Conservation (phyloP, 768 basidiomycete genomes). For the Pulveroboletus frians region DNA sequence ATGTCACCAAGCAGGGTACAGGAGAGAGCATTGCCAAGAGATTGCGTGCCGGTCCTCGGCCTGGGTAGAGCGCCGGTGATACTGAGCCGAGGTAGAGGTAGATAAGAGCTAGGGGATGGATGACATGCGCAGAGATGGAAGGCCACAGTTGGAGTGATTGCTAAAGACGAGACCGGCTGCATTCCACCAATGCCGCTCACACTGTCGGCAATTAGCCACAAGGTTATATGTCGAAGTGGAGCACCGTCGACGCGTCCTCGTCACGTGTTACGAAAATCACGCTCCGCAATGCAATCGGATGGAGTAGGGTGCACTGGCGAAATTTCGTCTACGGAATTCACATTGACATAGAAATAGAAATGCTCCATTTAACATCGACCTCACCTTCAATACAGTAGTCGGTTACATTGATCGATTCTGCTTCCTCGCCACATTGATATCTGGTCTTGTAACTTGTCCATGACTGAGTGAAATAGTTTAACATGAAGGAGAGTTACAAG, state of each 20-base stretch:
- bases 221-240: slow-evolving; percentile 6
- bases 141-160: background rate
- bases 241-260: slow-evolving; percentile 9
- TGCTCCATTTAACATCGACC: background rate
- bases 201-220: slow-evolving; percentile 20
- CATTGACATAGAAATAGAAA: background rate
- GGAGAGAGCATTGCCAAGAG: slow-evolving; percentile 7
- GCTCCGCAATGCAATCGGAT: no score
- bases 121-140: slow-evolving; percentile 1
- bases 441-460: background rate
- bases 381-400: background rate
- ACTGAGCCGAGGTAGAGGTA: slow-evolving; percentile 1
- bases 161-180: slow-evolving; percentile 1
- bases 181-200: slow-evolving; percentile 17
- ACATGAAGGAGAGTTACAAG: no score
- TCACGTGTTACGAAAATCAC: slow-evolving; percentile 30
- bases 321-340: background rate
- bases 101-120: background rate
- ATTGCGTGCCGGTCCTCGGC: background rate
- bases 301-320: background rate
- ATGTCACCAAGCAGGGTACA: slow-evolving; percentile 7
- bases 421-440: background rate
- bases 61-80: background rate
- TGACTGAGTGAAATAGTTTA: no score
- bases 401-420: no score